Evolutionary conservation across 1,284 basidiomycete genomes (phyloP).

Genomic region (Tilletia caries): DNA sequence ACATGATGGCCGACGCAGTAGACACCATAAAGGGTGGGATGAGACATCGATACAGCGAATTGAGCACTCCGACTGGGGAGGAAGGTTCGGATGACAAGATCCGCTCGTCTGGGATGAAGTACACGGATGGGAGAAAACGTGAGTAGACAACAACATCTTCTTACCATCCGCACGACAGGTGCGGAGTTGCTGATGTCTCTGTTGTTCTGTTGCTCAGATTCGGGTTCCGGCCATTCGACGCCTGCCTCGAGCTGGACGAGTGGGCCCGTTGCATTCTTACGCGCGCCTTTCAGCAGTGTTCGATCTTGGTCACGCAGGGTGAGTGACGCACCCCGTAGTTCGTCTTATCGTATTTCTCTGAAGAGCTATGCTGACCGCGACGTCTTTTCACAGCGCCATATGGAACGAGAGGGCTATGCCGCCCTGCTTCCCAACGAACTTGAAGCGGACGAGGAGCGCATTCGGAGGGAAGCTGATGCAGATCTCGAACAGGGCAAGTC

Average conservation of each 20-base stretch:
- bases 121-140: conserved; percentile 74
- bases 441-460: conserved; percentile 55
- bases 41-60: conserved; percentile 68
- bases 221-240: too few relatives aligned
- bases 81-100: conserved; percentile 62
- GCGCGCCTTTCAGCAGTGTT: neutral
- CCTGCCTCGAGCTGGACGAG: too few relatives aligned
- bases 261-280: neutral
- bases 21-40: conserved; percentile 75
- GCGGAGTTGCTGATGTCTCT: too few relatives aligned
- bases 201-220: too few relatives aligned
- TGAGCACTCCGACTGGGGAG: conserved; percentile 88
- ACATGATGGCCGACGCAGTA: conserved; percentile 81
- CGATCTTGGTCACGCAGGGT: conserved; percentile 52
- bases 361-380: conserved; percentile 4
- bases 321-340: conserved; percentile 42
- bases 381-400: conserved; percentile 58
- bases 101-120: conserved; percentile 67
- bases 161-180: neutral
- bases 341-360: too few relatives aligned
- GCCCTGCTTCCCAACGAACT: conserved; percentile 70
- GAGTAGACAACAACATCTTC: neutral
- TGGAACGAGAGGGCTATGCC: conserved; percentile 67
- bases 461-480: conserved; percentile 10
- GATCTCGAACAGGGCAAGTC: neutral